A percentile compares a stretch with the other conserved stretches of the same genome.
Evolutionary conservation across 768 basidiomycete species (phyloP).

Genomic region (Xerocomellus intermedius): DNA sequence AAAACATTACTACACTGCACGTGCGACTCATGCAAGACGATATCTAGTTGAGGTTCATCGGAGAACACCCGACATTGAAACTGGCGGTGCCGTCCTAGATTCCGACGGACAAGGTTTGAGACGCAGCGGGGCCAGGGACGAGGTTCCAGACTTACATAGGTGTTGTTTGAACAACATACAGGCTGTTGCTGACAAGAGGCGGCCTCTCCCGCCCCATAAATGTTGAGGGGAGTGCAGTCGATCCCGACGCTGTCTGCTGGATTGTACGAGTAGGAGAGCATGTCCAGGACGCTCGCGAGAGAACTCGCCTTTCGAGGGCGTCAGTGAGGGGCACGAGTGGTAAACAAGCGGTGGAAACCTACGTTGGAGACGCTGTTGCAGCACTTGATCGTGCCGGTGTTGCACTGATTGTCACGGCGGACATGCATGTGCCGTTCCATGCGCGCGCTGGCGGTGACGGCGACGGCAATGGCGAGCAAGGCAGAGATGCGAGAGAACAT

Average conservation of each 20-base stretch:
- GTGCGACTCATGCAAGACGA: not conserved
- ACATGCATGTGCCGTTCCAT: conserved; percentile 17
- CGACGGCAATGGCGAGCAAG: conserved; percentile 16
- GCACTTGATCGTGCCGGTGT: conserved; percentile 20
- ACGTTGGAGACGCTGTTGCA: conserved; percentile 23
- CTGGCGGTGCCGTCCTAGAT: conserved; percentile 6
- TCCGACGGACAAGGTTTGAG: not conserved
- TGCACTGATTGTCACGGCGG: conserved; percentile 15
- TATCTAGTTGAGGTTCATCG: conserved; percentile 22
- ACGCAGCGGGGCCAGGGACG: not conserved
- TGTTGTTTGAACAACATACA: conserved; percentile 23
- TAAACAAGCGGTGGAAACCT: conserved; percentile 1
- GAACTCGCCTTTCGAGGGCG: conserved; percentile 10
- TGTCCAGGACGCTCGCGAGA: conserved; percentile 1
- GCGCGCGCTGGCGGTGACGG: conserved; percentile 23
- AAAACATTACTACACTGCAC: not conserved
- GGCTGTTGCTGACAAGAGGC: conserved; percentile 25
- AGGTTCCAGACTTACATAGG: conserved; percentile 16
- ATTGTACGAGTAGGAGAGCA: conserved; percentile 10
- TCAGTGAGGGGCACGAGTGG: not conserved
- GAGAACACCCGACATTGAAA: conserved; percentile 27
- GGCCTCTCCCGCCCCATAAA: conserved; percentile 18
- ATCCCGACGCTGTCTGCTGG: conserved; percentile 24
- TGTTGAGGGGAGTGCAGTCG: conserved; percentile 22
- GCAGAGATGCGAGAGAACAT: conserved; percentile 25